Conservation (phyloP, 1,284 basidiomycete species). For the Ganoderma sinense region DNA sequence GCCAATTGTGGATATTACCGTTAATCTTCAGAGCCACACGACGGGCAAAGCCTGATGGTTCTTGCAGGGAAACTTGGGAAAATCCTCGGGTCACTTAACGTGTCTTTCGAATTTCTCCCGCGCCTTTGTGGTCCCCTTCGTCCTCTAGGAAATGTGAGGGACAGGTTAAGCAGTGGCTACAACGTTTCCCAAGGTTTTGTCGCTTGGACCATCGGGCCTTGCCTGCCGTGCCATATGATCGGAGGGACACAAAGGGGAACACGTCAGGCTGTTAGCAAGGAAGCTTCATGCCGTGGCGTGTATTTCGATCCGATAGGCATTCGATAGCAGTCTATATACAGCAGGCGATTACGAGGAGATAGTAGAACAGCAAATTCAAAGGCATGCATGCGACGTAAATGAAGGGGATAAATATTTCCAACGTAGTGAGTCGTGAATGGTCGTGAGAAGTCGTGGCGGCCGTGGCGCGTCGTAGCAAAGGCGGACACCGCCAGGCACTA, state of each 20-base stretch:
- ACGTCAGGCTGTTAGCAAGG: not conserved
- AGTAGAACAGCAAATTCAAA: constrained; percentile 11
- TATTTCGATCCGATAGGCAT: constrained; percentile 19
- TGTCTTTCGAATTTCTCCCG: too few species aligned
- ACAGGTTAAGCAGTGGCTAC: too few species aligned
- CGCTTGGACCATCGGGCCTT: too few species aligned
- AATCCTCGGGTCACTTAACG: too few species aligned
- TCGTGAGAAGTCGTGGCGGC: constrained; percentile 26
- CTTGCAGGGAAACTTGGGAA: too few species aligned
- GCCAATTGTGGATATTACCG: not conserved
- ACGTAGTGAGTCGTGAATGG: constrained; percentile 29
- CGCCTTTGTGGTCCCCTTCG: too few species aligned
- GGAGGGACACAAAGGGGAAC: not conserved
- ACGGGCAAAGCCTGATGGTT: too few species aligned
- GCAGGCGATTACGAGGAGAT: constrained; percentile 26
- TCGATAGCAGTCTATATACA: constrained; percentile 29
- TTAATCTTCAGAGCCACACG: not conserved
- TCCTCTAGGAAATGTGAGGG: too few species aligned
- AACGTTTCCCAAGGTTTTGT: too few species aligned
- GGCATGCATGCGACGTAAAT: constrained; percentile 20
- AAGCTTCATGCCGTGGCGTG: not conserved
- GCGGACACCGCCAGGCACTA: not conserved
- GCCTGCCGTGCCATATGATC: too few species aligned
- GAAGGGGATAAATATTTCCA: constrained; percentile 30
- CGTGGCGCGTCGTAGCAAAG: not conserved